Conservation (phyloP, 371 early-diverging fungal species). For the Rhizopus microsporus region DNA sequence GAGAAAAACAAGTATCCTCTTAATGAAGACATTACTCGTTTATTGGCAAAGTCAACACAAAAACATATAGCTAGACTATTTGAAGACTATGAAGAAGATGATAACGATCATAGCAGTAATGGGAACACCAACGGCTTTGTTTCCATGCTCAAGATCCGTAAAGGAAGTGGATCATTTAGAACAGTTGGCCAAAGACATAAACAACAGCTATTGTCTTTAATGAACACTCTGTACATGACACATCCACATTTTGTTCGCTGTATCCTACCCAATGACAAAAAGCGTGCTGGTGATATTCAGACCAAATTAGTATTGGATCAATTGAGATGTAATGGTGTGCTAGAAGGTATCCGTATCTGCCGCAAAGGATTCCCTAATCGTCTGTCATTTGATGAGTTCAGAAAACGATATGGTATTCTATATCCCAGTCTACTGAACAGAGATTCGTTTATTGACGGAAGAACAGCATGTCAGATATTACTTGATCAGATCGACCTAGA, state of each 20-base stretch:
- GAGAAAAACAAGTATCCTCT: constrained; percentile 99
- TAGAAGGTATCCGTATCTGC: constrained; percentile 99
- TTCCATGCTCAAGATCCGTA: constrained; percentile 35
- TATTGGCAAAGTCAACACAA: constrained; percentile 85
- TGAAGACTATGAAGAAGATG: constrained; percentile 71
- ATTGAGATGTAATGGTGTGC: constrained; percentile 98
- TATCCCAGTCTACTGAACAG: constrained; percentile 59
- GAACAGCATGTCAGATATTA: constrained; percentile 78
- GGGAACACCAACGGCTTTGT: neutral
- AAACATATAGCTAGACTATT: constrained; percentile 81
- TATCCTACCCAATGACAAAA: constrained; percentile 98
- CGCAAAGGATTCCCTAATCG: constrained; percentile 99
- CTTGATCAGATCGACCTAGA: constrained; percentile 79
- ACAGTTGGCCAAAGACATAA: constrained; percentile 98
- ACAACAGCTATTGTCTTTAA: constrained; percentile 92
- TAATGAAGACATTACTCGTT: constrained; percentile 92
- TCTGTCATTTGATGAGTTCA: constrained; percentile 93
- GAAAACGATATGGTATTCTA: constrained; percentile 95
- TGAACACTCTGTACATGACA: constrained; percentile 92
- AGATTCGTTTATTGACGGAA: constrained; percentile 87
- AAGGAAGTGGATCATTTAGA: constrained; percentile 84
- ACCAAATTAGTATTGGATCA: constrained; percentile 93
- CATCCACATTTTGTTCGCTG: constrained; percentile 99
- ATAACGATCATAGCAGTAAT: neutral
- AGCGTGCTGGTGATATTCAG: constrained; percentile 84